These are phyloP conservation scores for Myxozyma mucilagina DNA, from an alignment of 805 yeast species.

Conservation along the genomic window DNA sequence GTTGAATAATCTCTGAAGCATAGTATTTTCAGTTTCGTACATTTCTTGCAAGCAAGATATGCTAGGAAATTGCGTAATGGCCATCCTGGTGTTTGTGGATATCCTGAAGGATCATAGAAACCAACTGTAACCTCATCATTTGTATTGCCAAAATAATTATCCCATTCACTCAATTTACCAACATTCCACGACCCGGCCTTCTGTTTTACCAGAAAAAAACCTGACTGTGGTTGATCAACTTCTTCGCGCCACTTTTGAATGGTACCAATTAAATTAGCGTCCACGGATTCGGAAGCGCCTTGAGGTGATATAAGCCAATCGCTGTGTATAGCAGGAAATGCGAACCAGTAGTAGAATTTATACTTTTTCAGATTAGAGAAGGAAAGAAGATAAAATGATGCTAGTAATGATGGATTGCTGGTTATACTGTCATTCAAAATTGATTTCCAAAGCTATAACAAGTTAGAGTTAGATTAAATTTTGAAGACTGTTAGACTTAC, in stretches of 20 bases:
- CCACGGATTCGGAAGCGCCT: not conserved
- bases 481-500: conserved; percentile 15
- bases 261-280: conserved; percentile 6
- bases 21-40: conserved; percentile 42
- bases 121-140: conserved; percentile 39
- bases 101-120: conserved; percentile 44
- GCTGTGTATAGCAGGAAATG: conserved; percentile 65
- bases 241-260: conserved; percentile 20
- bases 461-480: not conserved
- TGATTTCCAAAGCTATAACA: conserved; percentile 24
- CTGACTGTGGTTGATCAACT: conserved; percentile 3
- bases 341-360: conserved; percentile 86
- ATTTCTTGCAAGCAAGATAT: conserved; percentile 45
- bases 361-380: conserved; percentile 90
- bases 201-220: conserved; percentile 34
- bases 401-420: conserved; percentile 46
- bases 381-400: conserved; percentile 55
- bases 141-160: conserved; percentile 24
- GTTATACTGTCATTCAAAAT: conserved; percentile 44
- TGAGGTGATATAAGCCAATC: conserved; percentile 46
- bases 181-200: conserved; percentile 25
- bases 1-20: conserved; percentile 42
- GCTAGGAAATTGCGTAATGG: conserved; percentile 61
- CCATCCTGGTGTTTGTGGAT: conserved; percentile 48
- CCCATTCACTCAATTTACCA: conserved; percentile 29